These are phyloP conservation scores for Hericium rajendrae DNA, from an alignment of 768 basidiomycete species.

Conservation along the genomic window DNA sequence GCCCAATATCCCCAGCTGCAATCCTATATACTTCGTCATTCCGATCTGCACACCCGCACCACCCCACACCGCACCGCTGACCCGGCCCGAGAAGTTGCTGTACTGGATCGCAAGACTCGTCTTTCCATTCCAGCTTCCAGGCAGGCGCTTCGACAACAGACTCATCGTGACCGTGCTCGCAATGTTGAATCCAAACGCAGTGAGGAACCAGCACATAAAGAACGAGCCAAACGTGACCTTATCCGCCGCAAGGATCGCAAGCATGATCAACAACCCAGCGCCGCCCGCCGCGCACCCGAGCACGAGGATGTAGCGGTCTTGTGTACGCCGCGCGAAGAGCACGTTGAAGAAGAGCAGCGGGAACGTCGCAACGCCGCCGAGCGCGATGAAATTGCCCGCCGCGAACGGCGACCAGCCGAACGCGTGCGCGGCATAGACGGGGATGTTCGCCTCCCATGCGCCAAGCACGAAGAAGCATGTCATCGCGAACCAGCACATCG, in stretches of 20 bases:
- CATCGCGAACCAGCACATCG: slow-evolving; percentile 68
- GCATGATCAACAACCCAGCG: slow-evolving; percentile 41
- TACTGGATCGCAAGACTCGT: slow-evolving; percentile 58
- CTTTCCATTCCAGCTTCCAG: slow-evolving; percentile 47
- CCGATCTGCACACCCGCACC: slow-evolving; percentile 51
- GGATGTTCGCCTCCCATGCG: slow-evolving; percentile 61
- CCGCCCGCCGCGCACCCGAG: slow-evolving; percentile 41
- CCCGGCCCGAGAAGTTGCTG: slow-evolving; percentile 57
- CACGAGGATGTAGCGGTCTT: slow-evolving; percentile 52
- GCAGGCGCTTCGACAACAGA: slow-evolving; percentile 59
- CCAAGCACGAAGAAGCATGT: slow-evolving; percentile 63
- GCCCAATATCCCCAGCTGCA: slow-evolving; percentile 52
- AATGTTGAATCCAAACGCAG: slow-evolving; percentile 66
- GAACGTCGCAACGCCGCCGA: slow-evolving; percentile 51
- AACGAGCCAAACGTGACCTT: slow-evolving; percentile 38
- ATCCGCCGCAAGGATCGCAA: slow-evolving; percentile 32
- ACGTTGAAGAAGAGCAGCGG: slow-evolving; percentile 61
- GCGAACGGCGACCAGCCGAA: slow-evolving; percentile 52
- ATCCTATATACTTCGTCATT: slow-evolving; percentile 48
- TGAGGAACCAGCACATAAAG: slow-evolving; percentile 40
- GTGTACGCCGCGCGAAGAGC: slow-evolving; percentile 42
- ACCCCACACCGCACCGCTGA: slow-evolving; percentile 59
- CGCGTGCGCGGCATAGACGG: slow-evolving; percentile 41
- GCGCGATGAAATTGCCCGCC: slow-evolving; percentile 62
- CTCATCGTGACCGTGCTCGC: slow-evolving; percentile 63